Conservation (phyloP, 345 rosid species). For the Eucalyptus decipiens region DNA sequence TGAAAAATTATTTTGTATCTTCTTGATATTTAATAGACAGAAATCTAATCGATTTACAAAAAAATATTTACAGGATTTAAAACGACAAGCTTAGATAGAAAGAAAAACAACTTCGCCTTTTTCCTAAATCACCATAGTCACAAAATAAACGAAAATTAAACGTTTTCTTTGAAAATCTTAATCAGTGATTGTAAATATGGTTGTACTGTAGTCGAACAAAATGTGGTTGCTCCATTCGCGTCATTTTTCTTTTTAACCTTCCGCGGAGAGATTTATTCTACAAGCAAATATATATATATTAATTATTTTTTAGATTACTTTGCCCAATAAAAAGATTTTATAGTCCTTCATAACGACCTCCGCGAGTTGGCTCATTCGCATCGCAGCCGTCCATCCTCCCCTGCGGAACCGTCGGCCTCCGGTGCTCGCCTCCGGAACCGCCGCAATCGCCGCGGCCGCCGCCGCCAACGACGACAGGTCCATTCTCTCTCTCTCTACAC, state of each 20-base stretch:
- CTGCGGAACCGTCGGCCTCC: not conserved
- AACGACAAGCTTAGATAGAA: too few species aligned
- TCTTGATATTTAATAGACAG: fast-evolving
- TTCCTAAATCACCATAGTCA: fast-evolving
- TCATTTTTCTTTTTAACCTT: too few species aligned
- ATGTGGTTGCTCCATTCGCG: fast-evolving
- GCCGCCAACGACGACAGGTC: too few species aligned
- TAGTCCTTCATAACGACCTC: too few species aligned
- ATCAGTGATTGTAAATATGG: fast-evolving
- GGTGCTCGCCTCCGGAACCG: too few species aligned
- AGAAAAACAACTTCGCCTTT: too few species aligned
- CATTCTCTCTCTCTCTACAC: not conserved
- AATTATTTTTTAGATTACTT: too few species aligned
- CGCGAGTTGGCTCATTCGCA: not conserved
- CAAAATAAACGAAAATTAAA: too few species aligned
- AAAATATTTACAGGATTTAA: fast-evolving
- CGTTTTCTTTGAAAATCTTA: too few species aligned
- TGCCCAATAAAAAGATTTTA: not conserved
- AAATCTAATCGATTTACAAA: too few species aligned
- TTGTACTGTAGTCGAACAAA: fast-evolving
- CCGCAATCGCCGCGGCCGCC: too few species aligned
- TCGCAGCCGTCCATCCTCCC: not conserved
- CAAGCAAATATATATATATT: too few species aligned
- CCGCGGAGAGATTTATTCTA: fast-evolving
- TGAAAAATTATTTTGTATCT: fast-evolving